Base-by-base conservation (phyloP, 208 protist species). In the Borovskyia barvae region DNA sequence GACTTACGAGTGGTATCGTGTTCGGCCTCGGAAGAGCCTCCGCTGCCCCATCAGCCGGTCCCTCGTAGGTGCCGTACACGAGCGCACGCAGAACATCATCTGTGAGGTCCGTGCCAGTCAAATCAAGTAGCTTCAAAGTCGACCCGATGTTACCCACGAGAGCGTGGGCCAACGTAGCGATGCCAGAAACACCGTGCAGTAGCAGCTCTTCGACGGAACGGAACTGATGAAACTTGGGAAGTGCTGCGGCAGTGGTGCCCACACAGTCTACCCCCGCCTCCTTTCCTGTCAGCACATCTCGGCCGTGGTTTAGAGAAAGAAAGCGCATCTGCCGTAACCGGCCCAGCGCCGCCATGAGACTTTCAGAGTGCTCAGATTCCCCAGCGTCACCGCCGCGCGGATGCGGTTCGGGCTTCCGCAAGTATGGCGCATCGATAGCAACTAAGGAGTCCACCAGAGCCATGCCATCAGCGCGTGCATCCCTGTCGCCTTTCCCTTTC, bases 81-180 rank as follows among this genome's bases (percentile, higher is more conserved):
- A 69, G 45, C 15, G 62, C 62, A 5, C 1, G 20, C 25, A 69
- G 37, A 20, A 51, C 53, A 0, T 30, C 35, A 12, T 68, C 46
- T 1, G 36, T 39, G 36, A 68, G 32, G n/a, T 2, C 26, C 19
- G 68, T 75, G 46, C 41, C 47, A 20, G 59, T 64, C 19, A 75
- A 36, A 33, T 75, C 68, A 1, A 77, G 30, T n/a, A 30, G 35
- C 17, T 45, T 42, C 24, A 64, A 46, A 35, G 55, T 46, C 17
- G 17, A n/a, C 36, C 58, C 32, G 30, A n/a, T 30, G 37, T n/a
- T 51, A 25, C 53, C 43, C 43, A 50, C 20, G 15, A 24, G 30
- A 5, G 53, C 41, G 22, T 61, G 32, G 24, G 66, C 35, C 46
- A 11, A 32, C 9, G 39, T 45, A 15, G 30, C n/a, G 7, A 77